Base-by-base conservation (phyloP, 164 flowering plant species). In the Cinnamomum micranthum region DNA sequence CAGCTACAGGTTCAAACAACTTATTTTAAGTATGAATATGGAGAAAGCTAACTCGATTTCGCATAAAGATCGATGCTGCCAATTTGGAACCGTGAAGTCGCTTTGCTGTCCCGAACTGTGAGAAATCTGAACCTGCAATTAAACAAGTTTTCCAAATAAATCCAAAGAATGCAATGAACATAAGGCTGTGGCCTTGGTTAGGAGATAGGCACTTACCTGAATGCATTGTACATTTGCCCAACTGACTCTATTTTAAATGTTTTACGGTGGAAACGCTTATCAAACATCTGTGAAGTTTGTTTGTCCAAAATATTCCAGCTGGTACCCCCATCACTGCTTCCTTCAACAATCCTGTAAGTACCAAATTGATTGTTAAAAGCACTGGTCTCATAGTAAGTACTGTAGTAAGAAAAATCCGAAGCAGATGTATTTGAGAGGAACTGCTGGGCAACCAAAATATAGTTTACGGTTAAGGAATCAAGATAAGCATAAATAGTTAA, bases 21-120 rank as follows among this genome's bases (percentile, higher is more conserved):
- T 7, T 41, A 41, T 41, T 41, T 28, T 6, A 28, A 33, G 41
- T 31, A 19, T 19, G 31, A 27, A 27, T 6, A 28, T 67, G 55
- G 17, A n/a, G 24, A 50, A 50, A 50, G 15, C 33, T 79, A 72
- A 71, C 50, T 65, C 7, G 80, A 19, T 77, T 75, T 82, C 11
- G 68, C 83, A 69, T 86, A 92, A n/a, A 94, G 83, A 71, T 94
- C 97, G 75, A 94, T 92, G 84, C 90, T 85, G 55, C 97, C 97
- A 59, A 94, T 41, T 81, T 94, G 98, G 70, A 95, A 77, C 77
- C 97, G 81, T 23, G 95, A 85, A 35, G 77, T 90, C 67, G 85
- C 83, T 41, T 86, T 76, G 69, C 59, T 81, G 78, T 92, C 94
- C 71, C 85, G 80, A 33, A 90, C 97, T 0, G 87, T 76, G 24